Percentiles rank a stretch among this genome's conserved stretches.
phyloP scores from a whole-genome alignment of 768 basidiomycete genomes.

The Mrakia hoshinonis region DNA sequence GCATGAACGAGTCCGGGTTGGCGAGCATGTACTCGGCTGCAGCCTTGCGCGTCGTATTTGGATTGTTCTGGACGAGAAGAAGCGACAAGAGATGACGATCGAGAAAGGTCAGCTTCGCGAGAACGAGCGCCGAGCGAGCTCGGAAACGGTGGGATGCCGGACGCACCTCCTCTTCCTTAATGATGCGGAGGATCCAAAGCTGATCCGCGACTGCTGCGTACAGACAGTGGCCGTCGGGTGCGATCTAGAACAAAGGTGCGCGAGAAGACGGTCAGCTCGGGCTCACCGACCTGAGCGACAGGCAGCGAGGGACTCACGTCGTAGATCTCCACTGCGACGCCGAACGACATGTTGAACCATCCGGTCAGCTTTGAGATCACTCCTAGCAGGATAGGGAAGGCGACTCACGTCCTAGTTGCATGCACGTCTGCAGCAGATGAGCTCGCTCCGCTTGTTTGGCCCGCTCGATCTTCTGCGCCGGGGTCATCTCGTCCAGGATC shows the following conservation, averaged over 20 bases:
- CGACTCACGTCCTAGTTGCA: slow-evolving; percentile 18
- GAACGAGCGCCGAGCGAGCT: neutral
- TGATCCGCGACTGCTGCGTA: slow-evolving; percentile 93
- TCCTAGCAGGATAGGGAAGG: too few species aligned
- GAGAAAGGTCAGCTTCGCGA: neutral
- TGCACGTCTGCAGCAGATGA: slow-evolving; percentile 29
- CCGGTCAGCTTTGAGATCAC: too few species aligned
- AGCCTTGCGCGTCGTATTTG: slow-evolving; percentile 53
- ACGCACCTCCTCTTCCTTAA: slow-evolving; percentile 45
- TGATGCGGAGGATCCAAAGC: slow-evolving; percentile 59
- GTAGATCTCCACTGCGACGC: slow-evolving; percentile 20
- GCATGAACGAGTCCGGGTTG: slow-evolving; percentile 83
- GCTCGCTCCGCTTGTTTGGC: slow-evolving; percentile 28
- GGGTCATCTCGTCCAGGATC: slow-evolving; percentile 18
- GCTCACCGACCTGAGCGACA: neutral
- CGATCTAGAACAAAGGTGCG: slow-evolving; percentile 50
- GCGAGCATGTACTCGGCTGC: slow-evolving; percentile 73
- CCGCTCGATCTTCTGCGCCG: slow-evolving; percentile 17
- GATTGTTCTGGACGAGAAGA: slow-evolving; percentile 50
- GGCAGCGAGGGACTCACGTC: slow-evolving; percentile 10
- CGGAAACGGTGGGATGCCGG: neutral
- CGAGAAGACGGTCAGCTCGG: neutral
- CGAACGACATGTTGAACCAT: too few species aligned
- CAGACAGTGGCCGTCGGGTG: slow-evolving; percentile 91
- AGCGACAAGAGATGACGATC: neutral